These are phyloP conservation scores for Lyophyllum atratum DNA, from an alignment of 768 basidiomycete species.

Conservation along the genomic window DNA sequence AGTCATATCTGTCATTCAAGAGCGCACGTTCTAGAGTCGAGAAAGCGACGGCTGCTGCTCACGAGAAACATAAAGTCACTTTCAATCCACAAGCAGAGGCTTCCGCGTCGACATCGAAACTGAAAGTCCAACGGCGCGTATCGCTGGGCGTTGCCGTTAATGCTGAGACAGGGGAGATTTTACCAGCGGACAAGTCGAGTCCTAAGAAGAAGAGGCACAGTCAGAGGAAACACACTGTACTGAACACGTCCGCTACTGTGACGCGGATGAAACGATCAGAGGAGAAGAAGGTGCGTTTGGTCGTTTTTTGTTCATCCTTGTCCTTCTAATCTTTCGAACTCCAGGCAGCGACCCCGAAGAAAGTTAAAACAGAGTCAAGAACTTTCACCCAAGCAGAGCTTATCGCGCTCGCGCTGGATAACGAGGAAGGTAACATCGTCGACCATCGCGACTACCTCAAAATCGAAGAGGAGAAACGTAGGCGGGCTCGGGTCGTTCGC, in stretches of 20 bases:
- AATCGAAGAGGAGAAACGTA: slow-evolving; percentile 81
- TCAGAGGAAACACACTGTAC: slow-evolving; percentile 65
- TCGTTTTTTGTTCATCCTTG: neutral
- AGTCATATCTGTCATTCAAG: slow-evolving; percentile 32
- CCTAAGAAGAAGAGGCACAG: slow-evolving; percentile 52
- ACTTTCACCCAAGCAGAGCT: slow-evolving; percentile 80
- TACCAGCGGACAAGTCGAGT: slow-evolving; percentile 30
- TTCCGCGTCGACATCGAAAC: slow-evolving; percentile 21
- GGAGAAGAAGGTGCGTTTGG: slow-evolving; percentile 53
- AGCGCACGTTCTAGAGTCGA: slow-evolving; percentile 57
- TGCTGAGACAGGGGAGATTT: slow-evolving; percentile 62
- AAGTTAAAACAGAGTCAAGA: slow-evolving; percentile 51
- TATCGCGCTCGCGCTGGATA: slow-evolving; percentile 80
- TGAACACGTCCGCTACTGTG: slow-evolving; percentile 69
- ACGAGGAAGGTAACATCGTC: slow-evolving; percentile 81
- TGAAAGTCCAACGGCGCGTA: slow-evolving; percentile 47
- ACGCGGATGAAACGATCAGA: slow-evolving; percentile 65
- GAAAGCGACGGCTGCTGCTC: slow-evolving; percentile 65
- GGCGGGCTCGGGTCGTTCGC: slow-evolving; percentile 63
- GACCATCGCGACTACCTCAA: slow-evolving; percentile 80
- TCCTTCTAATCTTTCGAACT: neutral
- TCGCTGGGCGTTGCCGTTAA: slow-evolving; percentile 57
- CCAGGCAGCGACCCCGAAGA: slow-evolving; percentile 65
- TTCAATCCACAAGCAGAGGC: slow-evolving; percentile 58
- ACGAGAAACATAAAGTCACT: slow-evolving; percentile 64